A percentile compares a stretch with the other conserved stretches of the same genome.
Evolutionary conservation across 352 stramenopile genomes (phyloP).

Genomic region (Globisporangium acanthophoron): DNA sequence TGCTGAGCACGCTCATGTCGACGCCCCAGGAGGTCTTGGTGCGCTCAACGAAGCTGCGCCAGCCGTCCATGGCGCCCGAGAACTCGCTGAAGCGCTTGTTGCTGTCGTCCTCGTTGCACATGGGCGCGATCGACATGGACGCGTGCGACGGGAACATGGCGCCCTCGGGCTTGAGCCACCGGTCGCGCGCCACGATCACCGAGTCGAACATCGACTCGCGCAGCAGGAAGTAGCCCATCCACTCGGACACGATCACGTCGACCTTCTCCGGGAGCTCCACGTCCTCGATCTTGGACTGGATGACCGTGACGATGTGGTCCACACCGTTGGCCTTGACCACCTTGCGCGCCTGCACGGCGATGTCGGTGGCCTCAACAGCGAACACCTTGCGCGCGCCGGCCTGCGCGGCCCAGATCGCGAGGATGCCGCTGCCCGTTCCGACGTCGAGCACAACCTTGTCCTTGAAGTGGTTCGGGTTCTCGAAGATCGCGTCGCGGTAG

Average conservation of each 20-base stretch:
- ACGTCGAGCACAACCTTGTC: conserved; percentile 99
- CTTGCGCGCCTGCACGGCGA: conserved; percentile 94
- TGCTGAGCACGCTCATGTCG: conserved; percentile 93
- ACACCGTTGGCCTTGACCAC: conserved; percentile 97
- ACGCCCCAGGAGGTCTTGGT: conserved; percentile 95
- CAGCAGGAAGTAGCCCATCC: conserved; percentile 99
- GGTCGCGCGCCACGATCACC: conserved; percentile 94
- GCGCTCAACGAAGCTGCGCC: conserved; percentile 84
- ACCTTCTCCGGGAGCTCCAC: conserved; percentile 96
- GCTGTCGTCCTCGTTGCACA: conserved; percentile 92
- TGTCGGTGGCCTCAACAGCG: conserved; percentile 97
- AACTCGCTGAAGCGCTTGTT: conserved; percentile 85
- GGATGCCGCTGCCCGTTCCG: conserved; percentile 97
- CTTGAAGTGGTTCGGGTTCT: conserved; percentile 97
- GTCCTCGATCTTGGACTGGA: conserved; percentile 98
- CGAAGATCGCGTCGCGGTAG: conserved; percentile 97
- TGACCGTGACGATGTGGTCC: conserved; percentile 96
- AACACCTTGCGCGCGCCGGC: conserved; percentile 98
- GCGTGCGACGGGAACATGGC: conserved; percentile 98
- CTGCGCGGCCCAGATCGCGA: conserved; percentile 98
- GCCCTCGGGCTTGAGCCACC: conserved; percentile 94
- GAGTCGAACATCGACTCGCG: conserved; percentile 99
- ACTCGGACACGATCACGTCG: conserved; percentile 99
- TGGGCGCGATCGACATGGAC: conserved; percentile 97
- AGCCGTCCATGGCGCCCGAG: conserved; percentile 80